A percentile compares a stretch with the other conserved stretches of the same genome.
phyloP scores from a whole-genome alignment of 352 stramenopile species.

The Phytophthora rubi region DNA sequence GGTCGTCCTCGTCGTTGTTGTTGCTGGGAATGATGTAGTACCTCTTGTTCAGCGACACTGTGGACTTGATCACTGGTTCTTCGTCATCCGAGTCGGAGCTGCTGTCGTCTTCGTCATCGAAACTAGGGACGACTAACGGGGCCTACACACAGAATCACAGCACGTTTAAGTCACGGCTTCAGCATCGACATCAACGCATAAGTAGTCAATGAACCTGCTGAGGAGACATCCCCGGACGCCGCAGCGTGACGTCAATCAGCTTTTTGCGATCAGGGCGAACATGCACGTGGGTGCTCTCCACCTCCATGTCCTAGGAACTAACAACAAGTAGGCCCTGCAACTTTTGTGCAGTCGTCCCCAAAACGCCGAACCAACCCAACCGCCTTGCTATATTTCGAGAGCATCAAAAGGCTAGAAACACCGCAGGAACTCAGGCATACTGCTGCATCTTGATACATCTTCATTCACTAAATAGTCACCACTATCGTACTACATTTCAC shows the following conservation, averaged over 20 bases:
- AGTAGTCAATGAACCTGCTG: constrained; percentile 17
- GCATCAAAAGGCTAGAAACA: constrained; percentile 2
- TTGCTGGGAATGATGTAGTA: constrained; percentile 7
- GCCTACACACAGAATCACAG: constrained; percentile 22
- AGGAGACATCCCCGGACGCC: constrained; percentile 21
- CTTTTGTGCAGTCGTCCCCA: constrained; percentile 3
- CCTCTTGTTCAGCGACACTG: constrained; percentile 5
- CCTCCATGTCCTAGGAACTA: constrained; percentile 40
- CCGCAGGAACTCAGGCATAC: constrained; percentile 7
- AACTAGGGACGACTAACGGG: constrained; percentile 64
- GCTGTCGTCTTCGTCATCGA: constrained; percentile 73
- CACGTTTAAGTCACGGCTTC: background rate
- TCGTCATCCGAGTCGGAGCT: constrained; percentile 51
- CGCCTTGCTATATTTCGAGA: constrained; percentile 5
- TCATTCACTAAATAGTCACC: constrained; percentile 40
- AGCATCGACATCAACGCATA: background rate
- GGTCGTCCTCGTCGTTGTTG: constrained; percentile 35
- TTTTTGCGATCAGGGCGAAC: constrained; percentile 53
- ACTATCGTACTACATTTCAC: constrained; percentile 22
- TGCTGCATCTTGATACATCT: constrained; percentile 17
- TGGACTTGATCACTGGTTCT: constrained; percentile 8
- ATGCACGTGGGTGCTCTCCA: constrained; percentile 55
- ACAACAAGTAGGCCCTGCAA: no score
- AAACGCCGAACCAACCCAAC: constrained; percentile 20
- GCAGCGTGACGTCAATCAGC: constrained; percentile 63